Evolutionary conservation across 257 asterid genomes (phyloP), one percentile per base, ranked within the genome.

Genomic region (Solanum tarapatanum): DNA sequence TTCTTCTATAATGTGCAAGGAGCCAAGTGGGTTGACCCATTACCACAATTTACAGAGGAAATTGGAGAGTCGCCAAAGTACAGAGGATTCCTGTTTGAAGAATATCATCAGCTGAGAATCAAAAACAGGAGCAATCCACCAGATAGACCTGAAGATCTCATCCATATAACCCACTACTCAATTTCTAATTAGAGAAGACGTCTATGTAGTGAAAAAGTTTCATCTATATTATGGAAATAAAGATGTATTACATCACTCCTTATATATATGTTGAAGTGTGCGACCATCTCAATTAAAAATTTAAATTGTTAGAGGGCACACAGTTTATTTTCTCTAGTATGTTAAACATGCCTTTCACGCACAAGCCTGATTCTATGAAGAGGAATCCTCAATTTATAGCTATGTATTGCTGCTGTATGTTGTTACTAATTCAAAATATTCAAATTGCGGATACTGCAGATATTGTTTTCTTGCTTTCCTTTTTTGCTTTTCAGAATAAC

Each of bases 41-140:
- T 92, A 26, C 90, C 91, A 8, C 88, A 90, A 10, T 91, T 94
- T 39, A 91, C 93, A 2, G 3, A 77, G 43, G 89, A 92, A 5
- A 88, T 91, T 6, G 91, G 91, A 28, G 91, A 92, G 87, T 11
- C 86, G 11, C 89, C 93, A 1, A 91, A 88, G 90, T 94, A 93
- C 60, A 91, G 82, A 82, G 91, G 94, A 8, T 94, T 94, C 33
- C 0, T 86, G 3, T 92, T 76, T 89, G 91, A 87, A 33, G 93
- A 92, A 48, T 93, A 91, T 85, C 85, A 77, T 37, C 89, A 72
- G 17, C 24, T 90, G 76, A 91, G 94, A 87, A 14, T 90, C 35
- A 89, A 90, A 88, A 92, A 93, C 90, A 89, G 87, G 89, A 90
- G 88, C 30, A 90, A 91, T 90, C 97, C 95, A 19, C 93, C 94